Conservation (phyloP, 768 basidiomycete species). For the Heimioporus sp. region DNA sequence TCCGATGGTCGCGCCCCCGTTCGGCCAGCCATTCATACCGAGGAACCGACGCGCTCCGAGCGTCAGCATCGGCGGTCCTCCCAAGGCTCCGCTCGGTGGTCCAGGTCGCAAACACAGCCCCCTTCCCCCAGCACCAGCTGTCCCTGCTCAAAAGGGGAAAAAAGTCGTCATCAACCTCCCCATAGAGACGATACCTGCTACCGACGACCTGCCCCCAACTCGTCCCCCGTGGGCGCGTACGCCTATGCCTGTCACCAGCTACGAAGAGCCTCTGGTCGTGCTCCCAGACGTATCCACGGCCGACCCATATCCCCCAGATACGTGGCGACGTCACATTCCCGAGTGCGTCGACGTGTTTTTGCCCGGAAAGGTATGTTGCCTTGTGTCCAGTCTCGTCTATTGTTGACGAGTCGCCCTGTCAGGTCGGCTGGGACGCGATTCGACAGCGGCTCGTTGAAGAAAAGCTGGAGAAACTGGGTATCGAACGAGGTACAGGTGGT, state of each 20-base stretch:
- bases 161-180: constrained; percentile 73
- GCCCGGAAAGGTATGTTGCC: constrained; percentile 64
- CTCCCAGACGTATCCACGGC: constrained; percentile 42
- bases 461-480: constrained; percentile 76
- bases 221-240: constrained; percentile 61
- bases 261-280: constrained; percentile 20
- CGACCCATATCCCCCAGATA: constrained; percentile 65
- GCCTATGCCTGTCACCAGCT: constrained; percentile 44
- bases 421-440: constrained; percentile 75
- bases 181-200: constrained; percentile 50
- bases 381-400: background rate
- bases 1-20: constrained; percentile 47
- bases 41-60: constrained; percentile 64
- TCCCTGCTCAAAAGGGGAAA: constrained; percentile 51
- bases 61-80: constrained; percentile 80
- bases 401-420: constrained; percentile 6
- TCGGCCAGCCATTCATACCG: constrained; percentile 51
- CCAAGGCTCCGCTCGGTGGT: constrained; percentile 81
- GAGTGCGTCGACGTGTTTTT: constrained; percentile 76
- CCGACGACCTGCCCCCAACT: constrained; percentile 38
- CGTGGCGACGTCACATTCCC: constrained; percentile 56
- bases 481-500: constrained; percentile 58
- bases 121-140: constrained; percentile 38
- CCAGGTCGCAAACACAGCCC: constrained; percentile 77
- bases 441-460: constrained; percentile 74